These are phyloP conservation scores for Fusarium torreyae DNA, from an alignment of 2,329 filamentous ascomycete genomes.

Conservation along the genomic window DNA sequence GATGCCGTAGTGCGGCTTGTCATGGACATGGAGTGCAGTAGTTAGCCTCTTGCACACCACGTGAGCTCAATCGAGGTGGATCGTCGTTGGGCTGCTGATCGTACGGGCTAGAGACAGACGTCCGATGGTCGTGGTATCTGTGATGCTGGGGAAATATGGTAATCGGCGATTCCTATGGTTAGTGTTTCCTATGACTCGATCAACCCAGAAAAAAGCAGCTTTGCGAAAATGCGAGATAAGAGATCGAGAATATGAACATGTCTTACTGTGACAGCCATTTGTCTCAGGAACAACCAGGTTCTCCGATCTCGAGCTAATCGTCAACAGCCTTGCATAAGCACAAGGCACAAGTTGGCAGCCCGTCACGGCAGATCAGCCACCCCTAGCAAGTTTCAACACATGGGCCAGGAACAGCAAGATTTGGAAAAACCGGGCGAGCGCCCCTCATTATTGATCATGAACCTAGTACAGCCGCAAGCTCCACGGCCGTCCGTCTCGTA, in stretches of 20 bases:
- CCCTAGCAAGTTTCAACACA: conserved; percentile 12
- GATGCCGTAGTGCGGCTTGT: conserved; percentile 12
- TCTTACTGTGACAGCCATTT: conserved; percentile 16
- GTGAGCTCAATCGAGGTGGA: conserved; percentile 30
- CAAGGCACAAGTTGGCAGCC: conserved; percentile 24
- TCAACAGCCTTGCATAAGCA: conserved; percentile 29
- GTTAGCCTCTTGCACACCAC: conserved; percentile 21
- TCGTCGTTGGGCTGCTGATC: conserved; percentile 20
- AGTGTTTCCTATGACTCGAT: conserved; percentile 16
- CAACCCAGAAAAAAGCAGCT: conserved; percentile 16
- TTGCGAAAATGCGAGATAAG: conserved; percentile 5
- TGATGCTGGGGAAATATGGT: neutral
- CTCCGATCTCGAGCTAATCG: conserved; percentile 18
- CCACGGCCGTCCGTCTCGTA: conserved; percentile 31
- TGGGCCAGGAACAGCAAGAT: conserved; percentile 27
- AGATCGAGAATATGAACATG: conserved; percentile 6
- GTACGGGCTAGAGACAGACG: neutral
- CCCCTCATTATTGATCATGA: conserved; percentile 46
- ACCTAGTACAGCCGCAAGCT: conserved; percentile 41
- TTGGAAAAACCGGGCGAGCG: conserved; percentile 45
- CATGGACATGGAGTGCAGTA: conserved; percentile 13
- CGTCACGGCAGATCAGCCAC: conserved; percentile 24
- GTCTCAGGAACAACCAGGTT: conserved; percentile 25
- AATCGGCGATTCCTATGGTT: conserved; percentile 26
- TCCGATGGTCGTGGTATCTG: conserved; percentile 11